These are phyloP conservation scores for Saccharomycopsis sp. DNA, from an alignment of 805 yeast genomes.

Conservation along the genomic window DNA sequence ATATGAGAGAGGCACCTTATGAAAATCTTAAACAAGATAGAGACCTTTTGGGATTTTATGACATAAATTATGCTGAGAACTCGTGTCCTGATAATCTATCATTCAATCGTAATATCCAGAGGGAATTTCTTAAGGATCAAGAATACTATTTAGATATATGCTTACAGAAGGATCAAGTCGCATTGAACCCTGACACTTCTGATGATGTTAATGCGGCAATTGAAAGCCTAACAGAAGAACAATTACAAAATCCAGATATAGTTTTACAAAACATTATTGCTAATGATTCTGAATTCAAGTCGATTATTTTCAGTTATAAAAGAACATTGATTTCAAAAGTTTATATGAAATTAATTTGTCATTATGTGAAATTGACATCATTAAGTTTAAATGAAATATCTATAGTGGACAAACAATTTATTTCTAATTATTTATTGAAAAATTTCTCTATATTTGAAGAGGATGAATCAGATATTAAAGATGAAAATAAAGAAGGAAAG, in stretches of 20 bases:
- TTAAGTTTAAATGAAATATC: slow-evolving; percentile 14
- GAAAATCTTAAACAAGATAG: not conserved
- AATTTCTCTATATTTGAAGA: slow-evolving; percentile 18
- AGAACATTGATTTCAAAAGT: slow-evolving; percentile 15
- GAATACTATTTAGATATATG: slow-evolving; percentile 14
- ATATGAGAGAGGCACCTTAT: not conserved
- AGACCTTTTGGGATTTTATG: not conserved
- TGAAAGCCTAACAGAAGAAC: slow-evolving; percentile 15
- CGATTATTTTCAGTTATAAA: slow-evolving; percentile 7
- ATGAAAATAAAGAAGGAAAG: not conserved
- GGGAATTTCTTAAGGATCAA: slow-evolving; percentile 17
- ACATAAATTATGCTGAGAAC: not conserved
- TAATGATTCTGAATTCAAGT: slow-evolving; percentile 19
- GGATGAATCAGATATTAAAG: slow-evolving; percentile 7
- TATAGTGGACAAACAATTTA: slow-evolving; percentile 15
- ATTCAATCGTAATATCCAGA: slow-evolving; percentile 2
- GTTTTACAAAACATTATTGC: slow-evolving; percentile 15
- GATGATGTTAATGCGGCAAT: slow-evolving; percentile 14
- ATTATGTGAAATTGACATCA: slow-evolving; percentile 14
- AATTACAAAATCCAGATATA: slow-evolving; percentile 7
- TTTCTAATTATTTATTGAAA: slow-evolving; percentile 13
- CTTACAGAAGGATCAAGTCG: slow-evolving; percentile 7
- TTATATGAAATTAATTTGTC: slow-evolving; percentile 16
- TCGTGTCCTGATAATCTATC: slow-evolving; percentile 4
- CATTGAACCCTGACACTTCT: slow-evolving; percentile 16